Evolutionary conservation across 2,329 filamentous ascomycete species (phyloP).

Genomic region (Fusarium burgessii): DNA sequence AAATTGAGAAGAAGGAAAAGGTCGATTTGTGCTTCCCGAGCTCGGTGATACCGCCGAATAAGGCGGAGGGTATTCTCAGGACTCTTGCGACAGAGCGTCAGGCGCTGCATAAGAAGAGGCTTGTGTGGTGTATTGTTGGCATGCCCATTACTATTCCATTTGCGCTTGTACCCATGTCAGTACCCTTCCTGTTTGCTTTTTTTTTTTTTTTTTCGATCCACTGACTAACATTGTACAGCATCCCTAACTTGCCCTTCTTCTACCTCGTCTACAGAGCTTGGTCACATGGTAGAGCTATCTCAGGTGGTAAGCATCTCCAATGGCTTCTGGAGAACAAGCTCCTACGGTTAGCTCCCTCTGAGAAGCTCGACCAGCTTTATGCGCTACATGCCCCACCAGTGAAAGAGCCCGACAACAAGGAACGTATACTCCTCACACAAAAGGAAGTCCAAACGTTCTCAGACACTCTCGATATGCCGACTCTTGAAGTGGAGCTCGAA

Average conservation of each 20-base stretch:
- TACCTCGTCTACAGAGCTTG: conserved; percentile 92
- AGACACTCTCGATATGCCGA: conserved; percentile 73
- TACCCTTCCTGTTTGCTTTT: conserved; percentile 32
- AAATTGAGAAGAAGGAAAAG: conserved; percentile 70
- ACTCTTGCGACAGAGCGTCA: conserved; percentile 84
- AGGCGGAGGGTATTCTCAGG: conserved; percentile 73
- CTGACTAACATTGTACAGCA: conserved; percentile 58
- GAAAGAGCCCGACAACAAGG: conserved; percentile 42
- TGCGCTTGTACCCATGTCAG: conserved; percentile 86
- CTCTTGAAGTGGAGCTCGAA: conserved; percentile 78
- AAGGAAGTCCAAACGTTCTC: conserved; percentile 69
- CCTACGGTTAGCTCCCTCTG: conserved; percentile 73
- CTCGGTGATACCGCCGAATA: conserved; percentile 72
- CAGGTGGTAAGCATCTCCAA: conserved; percentile 85
- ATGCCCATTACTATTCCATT: conserved; percentile 89
- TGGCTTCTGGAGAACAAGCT: conserved; percentile 82
- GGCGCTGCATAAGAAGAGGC: conserved; percentile 77
- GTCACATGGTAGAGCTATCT: conserved; percentile 90
- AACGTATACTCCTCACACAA: conserved; percentile 60
- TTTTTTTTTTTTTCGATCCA: not conserved
- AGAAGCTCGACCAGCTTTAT: conserved; percentile 81
- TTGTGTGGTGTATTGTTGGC: conserved; percentile 84
- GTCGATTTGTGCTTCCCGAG: conserved; percentile 83
- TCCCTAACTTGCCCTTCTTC: conserved; percentile 97
- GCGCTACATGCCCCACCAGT: conserved; percentile 54